These are phyloP conservation scores for Leccinum pachyderme DNA, from an alignment of 1,284 basidiomycete species.

Conservation along the genomic window DNA sequence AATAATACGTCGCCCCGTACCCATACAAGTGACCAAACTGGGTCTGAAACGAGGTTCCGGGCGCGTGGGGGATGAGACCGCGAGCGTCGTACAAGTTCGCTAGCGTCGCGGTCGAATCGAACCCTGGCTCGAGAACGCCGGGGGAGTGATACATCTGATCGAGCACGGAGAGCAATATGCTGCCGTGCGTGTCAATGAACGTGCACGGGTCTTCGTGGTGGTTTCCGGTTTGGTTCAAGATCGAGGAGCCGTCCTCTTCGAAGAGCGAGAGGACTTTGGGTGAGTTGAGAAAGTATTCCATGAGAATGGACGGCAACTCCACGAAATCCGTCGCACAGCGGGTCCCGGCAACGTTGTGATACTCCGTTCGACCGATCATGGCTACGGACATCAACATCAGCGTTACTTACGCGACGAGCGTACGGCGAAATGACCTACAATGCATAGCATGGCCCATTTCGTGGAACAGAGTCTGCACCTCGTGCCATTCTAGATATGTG, in stretches of 20 bases:
- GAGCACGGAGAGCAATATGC: slow-evolving; percentile 86
- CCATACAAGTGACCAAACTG: slow-evolving; percentile 96
- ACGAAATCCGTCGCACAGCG: slow-evolving; percentile 99
- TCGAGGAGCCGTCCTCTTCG: slow-evolving; percentile 45
- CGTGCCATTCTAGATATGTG: slow-evolving; percentile 86
- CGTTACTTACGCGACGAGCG: background rate
- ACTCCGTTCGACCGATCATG: slow-evolving; percentile 97
- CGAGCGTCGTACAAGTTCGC: slow-evolving; percentile 64
- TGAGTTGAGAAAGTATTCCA: slow-evolving; percentile 95
- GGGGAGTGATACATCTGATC: slow-evolving; percentile 92
- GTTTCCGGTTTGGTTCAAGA: slow-evolving; percentile 46
- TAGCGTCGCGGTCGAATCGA: slow-evolving; percentile 72
- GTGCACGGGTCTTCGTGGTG: slow-evolving; percentile 71
- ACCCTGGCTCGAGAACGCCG: slow-evolving; percentile 47
- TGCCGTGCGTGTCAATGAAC: slow-evolving; percentile 84
- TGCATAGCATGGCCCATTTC: slow-evolving; percentile 99
- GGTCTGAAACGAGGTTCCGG: slow-evolving; percentile 88
- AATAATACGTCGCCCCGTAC: slow-evolving; percentile 97
- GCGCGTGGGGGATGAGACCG: slow-evolving; percentile 79
- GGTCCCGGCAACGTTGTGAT: slow-evolving; percentile 97
- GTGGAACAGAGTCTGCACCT: slow-evolving; percentile 94
- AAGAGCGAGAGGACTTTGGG: slow-evolving; percentile 83
- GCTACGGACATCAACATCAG: slow-evolving; percentile 48
- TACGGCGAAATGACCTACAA: slow-evolving; percentile 58
- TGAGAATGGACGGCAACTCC: slow-evolving; percentile 95